These are phyloP conservation scores for Gonapodya sp. DNA, from an alignment of 192 early-diverging fungal genomes.

Conservation along the genomic window DNA sequence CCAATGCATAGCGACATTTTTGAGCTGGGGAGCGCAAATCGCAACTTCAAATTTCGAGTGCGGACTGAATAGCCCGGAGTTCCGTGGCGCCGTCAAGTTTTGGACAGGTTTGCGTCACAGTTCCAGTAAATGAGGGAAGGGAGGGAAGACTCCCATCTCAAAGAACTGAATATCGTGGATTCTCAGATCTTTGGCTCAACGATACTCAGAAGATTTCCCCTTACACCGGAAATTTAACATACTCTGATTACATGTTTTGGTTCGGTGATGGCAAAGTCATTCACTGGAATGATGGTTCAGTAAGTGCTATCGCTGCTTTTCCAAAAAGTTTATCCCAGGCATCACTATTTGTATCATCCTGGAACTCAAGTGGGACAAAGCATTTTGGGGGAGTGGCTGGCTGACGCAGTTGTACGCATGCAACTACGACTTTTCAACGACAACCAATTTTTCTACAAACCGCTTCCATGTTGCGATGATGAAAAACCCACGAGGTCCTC, in stretches of 20 bases:
- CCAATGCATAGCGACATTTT: too few relatives aligned
- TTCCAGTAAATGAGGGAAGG: too few relatives aligned
- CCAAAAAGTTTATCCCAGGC: neutral
- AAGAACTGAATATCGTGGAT: neutral
- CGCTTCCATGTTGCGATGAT: neutral
- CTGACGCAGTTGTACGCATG: neutral
- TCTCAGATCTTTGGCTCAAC: neutral
- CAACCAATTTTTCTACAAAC: neutral
- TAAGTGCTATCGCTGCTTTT: neutral
- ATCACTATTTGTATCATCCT: neutral
- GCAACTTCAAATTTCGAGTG: neutral
- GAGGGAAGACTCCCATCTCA: too few relatives aligned
- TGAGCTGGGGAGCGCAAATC: neutral
- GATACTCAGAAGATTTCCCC: neutral
- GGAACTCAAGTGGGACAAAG: neutral
- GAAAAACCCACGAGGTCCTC: neutral
- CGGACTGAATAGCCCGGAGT: neutral
- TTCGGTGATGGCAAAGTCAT: neutral
- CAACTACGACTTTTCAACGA: neutral
- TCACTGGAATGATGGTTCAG: neutral
- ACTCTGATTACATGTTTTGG: neutral
- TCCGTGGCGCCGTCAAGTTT: neutral
- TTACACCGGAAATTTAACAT: neutral
- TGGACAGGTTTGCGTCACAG: neutral
- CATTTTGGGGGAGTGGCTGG: neutral